phyloP scores from a whole-genome alignment of 139 green algal species.

The Desmodesmus armatus region DNA sequence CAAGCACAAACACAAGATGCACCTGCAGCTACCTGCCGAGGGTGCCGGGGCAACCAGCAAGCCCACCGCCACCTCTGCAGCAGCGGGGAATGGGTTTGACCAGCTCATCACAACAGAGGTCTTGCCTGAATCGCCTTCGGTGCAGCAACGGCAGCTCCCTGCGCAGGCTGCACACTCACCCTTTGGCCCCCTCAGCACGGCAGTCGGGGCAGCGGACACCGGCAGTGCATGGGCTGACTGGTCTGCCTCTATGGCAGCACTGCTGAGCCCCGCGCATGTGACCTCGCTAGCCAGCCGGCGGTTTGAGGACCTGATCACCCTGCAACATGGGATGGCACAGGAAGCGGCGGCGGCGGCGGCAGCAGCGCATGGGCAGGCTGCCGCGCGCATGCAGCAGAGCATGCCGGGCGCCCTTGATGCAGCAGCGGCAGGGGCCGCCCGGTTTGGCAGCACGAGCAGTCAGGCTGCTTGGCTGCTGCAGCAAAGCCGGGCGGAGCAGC shows the following conservation, averaged over 20 bases:
- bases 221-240: background rate
- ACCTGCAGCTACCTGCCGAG: slow-evolving; percentile 5
- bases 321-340: background rate
- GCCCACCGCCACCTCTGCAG: background rate
- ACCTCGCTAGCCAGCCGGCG: background rate
- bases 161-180: background rate
- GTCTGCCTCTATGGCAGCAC: background rate
- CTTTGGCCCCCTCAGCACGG: background rate
- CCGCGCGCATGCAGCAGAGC: background rate
- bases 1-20: slow-evolving; percentile 20
- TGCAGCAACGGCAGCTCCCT: background rate
- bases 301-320: background rate
- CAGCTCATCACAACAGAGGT: slow-evolving; percentile 22
- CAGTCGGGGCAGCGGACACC: background rate
- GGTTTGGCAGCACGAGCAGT: background rate
- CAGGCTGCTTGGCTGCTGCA: background rate
- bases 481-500: background rate
- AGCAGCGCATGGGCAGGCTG: background rate
- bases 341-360: slow-evolving; percentile 7
- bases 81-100: background rate
- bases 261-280: slow-evolving; percentile 34
- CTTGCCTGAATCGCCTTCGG: slow-evolving; percentile 16
- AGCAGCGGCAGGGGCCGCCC: background rate
- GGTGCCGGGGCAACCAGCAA: background rate
- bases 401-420: background rate